Percentiles rank a stretch among this genome's conserved stretches.
These are phyloP conservation scores for Aquilaria malaccensis DNA, from an alignment of 345 rosid genomes.

Conservation along the genomic window DNA sequence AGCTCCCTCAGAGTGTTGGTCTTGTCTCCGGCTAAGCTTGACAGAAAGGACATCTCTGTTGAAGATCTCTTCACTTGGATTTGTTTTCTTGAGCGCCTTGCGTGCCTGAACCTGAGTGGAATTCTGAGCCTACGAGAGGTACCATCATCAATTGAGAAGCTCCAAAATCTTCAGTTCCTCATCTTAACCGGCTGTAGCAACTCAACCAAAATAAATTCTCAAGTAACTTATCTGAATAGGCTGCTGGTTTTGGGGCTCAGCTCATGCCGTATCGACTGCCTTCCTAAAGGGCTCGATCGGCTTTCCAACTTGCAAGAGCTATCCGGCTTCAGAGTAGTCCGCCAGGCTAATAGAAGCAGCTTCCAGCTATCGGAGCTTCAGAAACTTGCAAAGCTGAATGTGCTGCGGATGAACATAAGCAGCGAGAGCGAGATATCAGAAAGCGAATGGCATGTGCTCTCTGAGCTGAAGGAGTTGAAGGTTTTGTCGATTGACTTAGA, in stretches of 20 bases:
- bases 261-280: constrained; percentile 43
- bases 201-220: constrained; percentile 38
- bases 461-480: too few species aligned
- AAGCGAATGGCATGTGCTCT: too few species aligned
- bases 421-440: too few species aligned
- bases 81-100: constrained; percentile 42
- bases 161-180: constrained; percentile 49
- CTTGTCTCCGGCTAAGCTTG: constrained; percentile 45
- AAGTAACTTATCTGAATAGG: constrained; percentile 31
- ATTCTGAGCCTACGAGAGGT: constrained; percentile 54
- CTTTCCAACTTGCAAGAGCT: too few species aligned
- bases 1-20: constrained; percentile 42
- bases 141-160: constrained; percentile 45
- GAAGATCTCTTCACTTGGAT: constrained; percentile 30
- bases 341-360: too few species aligned
- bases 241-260: constrained; percentile 48
- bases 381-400: too few species aligned
- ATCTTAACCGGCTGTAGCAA: constrained; percentile 58
- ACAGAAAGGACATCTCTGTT: constrained; percentile 24
- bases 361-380: too few species aligned
- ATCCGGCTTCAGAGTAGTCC: too few species aligned
- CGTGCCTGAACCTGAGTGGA: constrained; percentile 61
- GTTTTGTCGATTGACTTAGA: constrained; percentile 4
- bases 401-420: too few species aligned
- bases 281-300: too few species aligned